A percentile compares a stretch with the other conserved stretches of the same genome.
Evolutionary conservation across 2,329 filamentous ascomycete genomes (phyloP).

Genomic region (Monosporascus cannonballus): DNA sequence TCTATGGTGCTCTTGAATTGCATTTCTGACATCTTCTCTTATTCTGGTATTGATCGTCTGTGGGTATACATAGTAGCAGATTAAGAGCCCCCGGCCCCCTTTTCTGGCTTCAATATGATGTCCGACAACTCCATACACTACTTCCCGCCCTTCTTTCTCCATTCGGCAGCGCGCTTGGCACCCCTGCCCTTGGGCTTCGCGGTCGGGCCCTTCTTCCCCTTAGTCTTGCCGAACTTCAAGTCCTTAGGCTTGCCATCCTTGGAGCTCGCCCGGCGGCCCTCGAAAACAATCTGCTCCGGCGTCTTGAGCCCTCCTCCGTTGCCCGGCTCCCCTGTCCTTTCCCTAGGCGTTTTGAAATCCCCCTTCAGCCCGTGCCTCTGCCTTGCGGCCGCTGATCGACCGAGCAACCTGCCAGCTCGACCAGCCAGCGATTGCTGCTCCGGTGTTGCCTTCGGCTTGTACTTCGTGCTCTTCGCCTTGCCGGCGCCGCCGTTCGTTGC

Average conservation of each 20-base stretch:
- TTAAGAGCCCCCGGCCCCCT: background rate
- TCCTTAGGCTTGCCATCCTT: slow-evolving; percentile 60
- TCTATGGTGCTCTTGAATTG: too few relatives aligned
- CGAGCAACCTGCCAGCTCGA: slow-evolving; percentile 68
- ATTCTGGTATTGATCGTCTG: too few relatives aligned
- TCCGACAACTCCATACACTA: slow-evolving; percentile 3
- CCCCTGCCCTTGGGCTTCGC: slow-evolving; percentile 22
- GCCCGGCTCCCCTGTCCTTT: slow-evolving; percentile 10
- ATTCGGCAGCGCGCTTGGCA: slow-evolving; percentile 26
- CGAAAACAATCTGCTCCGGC: slow-evolving; percentile 71
- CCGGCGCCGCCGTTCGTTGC: slow-evolving; percentile 21
- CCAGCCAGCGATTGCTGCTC: slow-evolving; percentile 66
- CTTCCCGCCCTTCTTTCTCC: slow-evolving; percentile 24
- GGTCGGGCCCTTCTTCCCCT: slow-evolving; percentile 42
- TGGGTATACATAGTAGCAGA: too few relatives aligned
- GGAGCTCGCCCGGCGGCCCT: slow-evolving; percentile 67
- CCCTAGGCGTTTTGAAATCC: slow-evolving; percentile 16
- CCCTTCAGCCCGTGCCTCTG: slow-evolving; percentile 30
- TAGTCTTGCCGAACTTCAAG: slow-evolving; percentile 48
- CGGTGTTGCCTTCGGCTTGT: slow-evolving; percentile 64
- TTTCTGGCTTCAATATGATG: background rate
- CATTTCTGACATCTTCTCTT: too few relatives aligned
- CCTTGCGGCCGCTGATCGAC: slow-evolving; percentile 56
- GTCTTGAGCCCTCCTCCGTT: slow-evolving; percentile 37
- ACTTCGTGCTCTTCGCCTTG: slow-evolving; percentile 41